Conservation (phyloP, 805 yeast species). For the Wickerhamiella parazyma region DNA sequence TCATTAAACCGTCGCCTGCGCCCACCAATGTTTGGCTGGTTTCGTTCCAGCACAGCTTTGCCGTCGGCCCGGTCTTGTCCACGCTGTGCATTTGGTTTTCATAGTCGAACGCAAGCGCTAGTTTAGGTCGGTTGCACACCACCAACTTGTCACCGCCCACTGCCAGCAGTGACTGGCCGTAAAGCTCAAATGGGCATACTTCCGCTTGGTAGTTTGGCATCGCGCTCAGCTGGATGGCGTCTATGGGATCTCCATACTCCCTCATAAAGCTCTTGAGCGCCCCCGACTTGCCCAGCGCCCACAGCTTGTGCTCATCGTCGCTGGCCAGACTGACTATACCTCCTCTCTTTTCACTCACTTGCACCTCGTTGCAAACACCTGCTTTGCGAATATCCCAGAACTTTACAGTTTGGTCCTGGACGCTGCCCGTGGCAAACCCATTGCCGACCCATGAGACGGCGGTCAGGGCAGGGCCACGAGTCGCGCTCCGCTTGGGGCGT, state of each 20-base stretch:
- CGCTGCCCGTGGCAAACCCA: not conserved
- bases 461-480: constrained; percentile 2
- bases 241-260: not conserved
- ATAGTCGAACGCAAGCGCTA: not conserved
- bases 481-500: not conserved
- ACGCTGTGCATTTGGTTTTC: not conserved
- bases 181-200: not conserved
- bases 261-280: not conserved
- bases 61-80: not conserved
- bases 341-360: not conserved
- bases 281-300: constrained; percentile 5
- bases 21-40: not conserved
- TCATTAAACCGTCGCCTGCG: not conserved
- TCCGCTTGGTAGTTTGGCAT: not conserved
- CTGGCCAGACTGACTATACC: not conserved
- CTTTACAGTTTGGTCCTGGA: constrained; percentile 5
- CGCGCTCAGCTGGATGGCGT: not conserved
- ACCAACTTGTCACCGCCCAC: not conserved
- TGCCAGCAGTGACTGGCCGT: not conserved
- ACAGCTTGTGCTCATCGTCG: constrained; percentile 3
- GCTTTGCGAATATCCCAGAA: constrained; percentile 7
- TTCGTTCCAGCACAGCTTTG: not conserved
- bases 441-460: constrained; percentile 1
- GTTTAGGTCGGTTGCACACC: not conserved
- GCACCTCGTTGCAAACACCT: not conserved